phyloP scores from a whole-genome alignment of 2,329 filamentous ascomycete species.

The Colletotrichum karsti region DNA sequence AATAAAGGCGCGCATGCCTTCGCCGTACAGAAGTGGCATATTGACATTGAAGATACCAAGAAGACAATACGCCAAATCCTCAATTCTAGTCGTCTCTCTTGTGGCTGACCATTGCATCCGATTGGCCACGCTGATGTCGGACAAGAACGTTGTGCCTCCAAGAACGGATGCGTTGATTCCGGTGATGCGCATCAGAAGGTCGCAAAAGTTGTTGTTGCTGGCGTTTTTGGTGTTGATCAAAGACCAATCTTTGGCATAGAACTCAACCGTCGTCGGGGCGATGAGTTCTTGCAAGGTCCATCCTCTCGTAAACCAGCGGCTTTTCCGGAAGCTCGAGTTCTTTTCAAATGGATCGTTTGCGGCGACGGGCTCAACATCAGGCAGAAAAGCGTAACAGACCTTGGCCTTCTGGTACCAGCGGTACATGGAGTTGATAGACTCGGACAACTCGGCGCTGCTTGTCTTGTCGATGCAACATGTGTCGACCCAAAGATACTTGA shows the following conservation, averaged over 20 bases:
- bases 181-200: background rate
- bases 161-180: constrained; percentile 2
- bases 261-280: background rate
- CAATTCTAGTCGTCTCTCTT: constrained; percentile 31
- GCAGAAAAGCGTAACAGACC: constrained; percentile 33
- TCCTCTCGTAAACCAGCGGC: constrained; percentile 10
- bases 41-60: constrained; percentile 38
- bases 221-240: background rate
- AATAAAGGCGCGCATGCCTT: constrained; percentile 34
- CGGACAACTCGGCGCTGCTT: constrained; percentile 23
- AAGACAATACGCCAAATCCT: constrained; percentile 38
- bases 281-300: constrained; percentile 17
- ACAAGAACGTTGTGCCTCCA: constrained; percentile 7
- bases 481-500: constrained; percentile 34
- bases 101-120: constrained; percentile 39
- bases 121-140: constrained; percentile 32
- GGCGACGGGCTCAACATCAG: constrained; percentile 43
- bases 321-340: constrained; percentile 17
- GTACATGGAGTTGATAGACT: constrained; percentile 34
- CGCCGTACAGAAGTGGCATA: constrained; percentile 38
- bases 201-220: background rate
- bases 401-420: constrained; percentile 30
- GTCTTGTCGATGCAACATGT: constrained; percentile 29
- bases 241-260: background rate
- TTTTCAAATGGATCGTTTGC: constrained; percentile 76